Evolutionary conservation across 192 early-diverging fungal genomes (phyloP), one percentile per base, ranked within the genome.

Genomic region (Phlyctochytrium arcticum): DNA sequence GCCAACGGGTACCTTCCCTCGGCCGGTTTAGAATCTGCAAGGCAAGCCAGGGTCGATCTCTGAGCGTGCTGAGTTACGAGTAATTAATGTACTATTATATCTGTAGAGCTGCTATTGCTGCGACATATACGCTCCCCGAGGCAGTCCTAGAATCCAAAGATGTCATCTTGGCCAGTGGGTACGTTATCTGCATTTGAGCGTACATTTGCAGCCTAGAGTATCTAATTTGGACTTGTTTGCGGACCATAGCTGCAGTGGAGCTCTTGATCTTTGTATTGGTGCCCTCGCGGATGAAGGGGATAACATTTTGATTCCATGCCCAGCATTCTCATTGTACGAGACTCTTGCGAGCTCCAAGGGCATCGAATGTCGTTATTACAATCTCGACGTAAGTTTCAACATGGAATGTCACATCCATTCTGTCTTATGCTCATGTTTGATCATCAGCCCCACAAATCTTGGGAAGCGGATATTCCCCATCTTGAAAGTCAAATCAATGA

Each of bases 281-380:
- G 90, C 80, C 6, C 71, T 95, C 7, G 86, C 87, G 71, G 82
- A 88, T 46, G 80, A 86, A 50, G 90, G 90, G 0, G 85, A 91
- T 53, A 95, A 92, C 77, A 95, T 95, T 44, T 67, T 95, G 31
- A 54, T 95, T 34, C 93, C 93, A 32, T 72, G 82, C 23, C 93
- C 93, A 17, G 90, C 91, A 21, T 95, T 93, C 72, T 88, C 90
- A 5, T 74, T 95, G 21, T 95, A 95, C 77, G 87, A 88, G 66
- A 92, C 88, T 10, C 59, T 92, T 24, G 88, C 90, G 23, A 44
- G 26, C 53, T 36, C 24, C 21, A 17, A 6, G 53, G 58, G 85
- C 31, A 75, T 95, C 49, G 88, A 93, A 58, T 75, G 83, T 31
- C 82, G 85, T 7, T 90, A 89, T 62, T 95, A 95, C 73, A 84